Conservation (phyloP, 306 rosid species). For the Cucumis cinereus region DNA sequence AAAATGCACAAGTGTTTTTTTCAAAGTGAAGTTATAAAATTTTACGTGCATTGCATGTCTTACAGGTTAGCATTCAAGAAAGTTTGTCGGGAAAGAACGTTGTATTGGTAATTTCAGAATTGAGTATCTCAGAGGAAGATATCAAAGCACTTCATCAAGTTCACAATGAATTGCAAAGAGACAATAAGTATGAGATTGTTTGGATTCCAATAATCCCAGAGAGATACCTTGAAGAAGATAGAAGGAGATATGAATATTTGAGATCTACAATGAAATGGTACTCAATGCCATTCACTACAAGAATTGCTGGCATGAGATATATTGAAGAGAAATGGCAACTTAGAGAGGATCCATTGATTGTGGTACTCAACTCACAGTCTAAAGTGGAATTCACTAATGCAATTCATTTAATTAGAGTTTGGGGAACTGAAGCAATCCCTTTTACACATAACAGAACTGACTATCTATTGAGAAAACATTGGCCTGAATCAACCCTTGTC, state of each 20-base stretch:
- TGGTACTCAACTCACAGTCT: conserved; percentile 26
- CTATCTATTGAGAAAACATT: neutral
- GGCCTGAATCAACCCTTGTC: conserved; percentile 2
- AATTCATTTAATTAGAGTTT: conserved; percentile 27
- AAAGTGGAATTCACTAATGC: conserved; percentile 34
- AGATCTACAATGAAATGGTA: conserved; percentile 44
- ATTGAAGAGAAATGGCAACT: conserved; percentile 25
- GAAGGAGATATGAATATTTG: conserved; percentile 34
- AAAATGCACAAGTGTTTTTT: too few relatives aligned
- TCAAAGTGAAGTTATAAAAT: too few relatives aligned
- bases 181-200: conserved; percentile 3
- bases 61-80: conserved; percentile 10
- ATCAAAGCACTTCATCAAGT: conserved; percentile 7
- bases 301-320: conserved; percentile 26
- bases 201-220: conserved; percentile 35
- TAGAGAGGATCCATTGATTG: conserved; percentile 19
- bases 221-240: conserved; percentile 22
- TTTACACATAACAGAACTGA: neutral
- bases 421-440: conserved; percentile 21
- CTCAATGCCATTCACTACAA: conserved; percentile 14
- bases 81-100: neutral
- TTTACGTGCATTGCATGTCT: neutral
- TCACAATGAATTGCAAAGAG: conserved; percentile 22
- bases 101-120: neutral
- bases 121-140: neutral